A percentile compares a stretch with the other conserved stretches of the same genome.
Evolutionary conservation across 1,139 yeast species (phyloP).

Genomic region (Eremothecium gossypii): DNA sequence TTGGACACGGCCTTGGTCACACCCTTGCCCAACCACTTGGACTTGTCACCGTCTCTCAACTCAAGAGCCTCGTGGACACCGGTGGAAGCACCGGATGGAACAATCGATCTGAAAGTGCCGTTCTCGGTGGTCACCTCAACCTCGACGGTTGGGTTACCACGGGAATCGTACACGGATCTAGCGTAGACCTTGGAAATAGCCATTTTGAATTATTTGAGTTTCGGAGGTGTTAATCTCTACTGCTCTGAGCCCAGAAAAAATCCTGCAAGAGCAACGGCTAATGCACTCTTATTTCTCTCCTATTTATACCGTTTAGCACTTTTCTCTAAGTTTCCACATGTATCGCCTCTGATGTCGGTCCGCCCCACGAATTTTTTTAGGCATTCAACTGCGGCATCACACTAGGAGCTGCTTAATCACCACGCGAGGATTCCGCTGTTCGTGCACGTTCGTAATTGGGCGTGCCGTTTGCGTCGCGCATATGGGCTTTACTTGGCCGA

Average conservation of each 20-base stretch:
- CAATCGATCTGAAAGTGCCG: conserved; percentile 86
- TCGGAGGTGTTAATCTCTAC: too few relatives aligned
- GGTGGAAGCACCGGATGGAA: conserved; percentile 95
- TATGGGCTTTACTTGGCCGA: too few relatives aligned
- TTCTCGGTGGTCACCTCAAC: conserved; percentile 80
- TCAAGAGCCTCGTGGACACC: conserved; percentile 93
- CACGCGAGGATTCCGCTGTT: too few relatives aligned
- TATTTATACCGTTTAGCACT: too few relatives aligned
- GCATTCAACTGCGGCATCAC: too few relatives aligned
- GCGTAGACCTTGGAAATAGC: conserved; percentile 65
- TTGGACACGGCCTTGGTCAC: conserved; percentile 85
- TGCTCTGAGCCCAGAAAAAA: conserved; percentile 3
- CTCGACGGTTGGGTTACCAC: conserved; percentile 98
- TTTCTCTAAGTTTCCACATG: too few relatives aligned
- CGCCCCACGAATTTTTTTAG: too few relatives aligned
- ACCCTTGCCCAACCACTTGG: conserved; percentile 95
- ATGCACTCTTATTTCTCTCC: too few relatives aligned
- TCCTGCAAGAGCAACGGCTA: neutral
- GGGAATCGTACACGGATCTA: conserved; percentile 92
- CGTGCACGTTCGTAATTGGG: too few relatives aligned
- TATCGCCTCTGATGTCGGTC: too few relatives aligned
- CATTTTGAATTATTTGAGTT: conserved; percentile 27
- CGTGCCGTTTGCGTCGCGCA: too few relatives aligned
- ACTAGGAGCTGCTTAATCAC: too few relatives aligned
- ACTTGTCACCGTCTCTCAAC: conserved; percentile 89